Conservation (phyloP, 2,329 filamentous ascomycete species). For the Dryadomyces quercivorus region DNA sequence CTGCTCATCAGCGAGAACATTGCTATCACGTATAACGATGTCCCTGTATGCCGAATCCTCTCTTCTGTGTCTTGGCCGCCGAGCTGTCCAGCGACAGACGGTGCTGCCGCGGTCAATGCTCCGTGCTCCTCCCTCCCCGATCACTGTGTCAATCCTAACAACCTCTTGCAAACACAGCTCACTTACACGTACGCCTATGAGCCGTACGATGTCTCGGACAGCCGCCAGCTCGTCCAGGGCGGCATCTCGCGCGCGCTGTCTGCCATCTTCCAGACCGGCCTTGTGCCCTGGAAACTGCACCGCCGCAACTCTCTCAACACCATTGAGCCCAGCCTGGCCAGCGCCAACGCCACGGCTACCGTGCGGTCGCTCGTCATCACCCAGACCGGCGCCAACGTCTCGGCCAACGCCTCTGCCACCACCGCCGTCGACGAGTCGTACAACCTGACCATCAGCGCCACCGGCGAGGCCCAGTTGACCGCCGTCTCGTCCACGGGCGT, state of each 20-base stretch:
- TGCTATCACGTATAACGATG: constrained; percentile 46
- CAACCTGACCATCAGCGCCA: constrained; percentile 43
- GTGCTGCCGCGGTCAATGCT: neutral
- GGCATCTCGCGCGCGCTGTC: constrained; percentile 47
- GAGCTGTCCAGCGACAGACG: constrained; percentile 6
- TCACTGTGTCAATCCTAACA: constrained; percentile 6
- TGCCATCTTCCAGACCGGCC: constrained; percentile 53
- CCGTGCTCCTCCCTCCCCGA: constrained; percentile 8
- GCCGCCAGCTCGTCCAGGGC: constrained; percentile 40
- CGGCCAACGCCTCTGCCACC: constrained; percentile 48
- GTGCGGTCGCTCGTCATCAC: constrained; percentile 50
- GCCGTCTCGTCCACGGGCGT: constrained; percentile 58
- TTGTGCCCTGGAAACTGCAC: constrained; percentile 70
- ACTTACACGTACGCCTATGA: constrained; percentile 32
- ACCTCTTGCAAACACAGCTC: constrained; percentile 25
- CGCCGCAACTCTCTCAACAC: constrained; percentile 41
- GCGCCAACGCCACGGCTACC: constrained; percentile 25
- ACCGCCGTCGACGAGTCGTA: constrained; percentile 68
- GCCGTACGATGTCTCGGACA: constrained; percentile 28
- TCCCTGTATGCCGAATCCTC: constrained; percentile 35
- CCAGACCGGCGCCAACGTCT: constrained; percentile 42
- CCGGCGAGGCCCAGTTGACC: constrained; percentile 49
- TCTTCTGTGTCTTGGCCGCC: constrained; percentile 5
- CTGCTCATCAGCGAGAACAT: constrained; percentile 42
- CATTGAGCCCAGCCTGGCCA: constrained; percentile 46